These are phyloP conservation scores for Coix lacrymajobi DNA, from an alignment of 176 grass and related monocot species.

Conservation along the genomic window DNA sequence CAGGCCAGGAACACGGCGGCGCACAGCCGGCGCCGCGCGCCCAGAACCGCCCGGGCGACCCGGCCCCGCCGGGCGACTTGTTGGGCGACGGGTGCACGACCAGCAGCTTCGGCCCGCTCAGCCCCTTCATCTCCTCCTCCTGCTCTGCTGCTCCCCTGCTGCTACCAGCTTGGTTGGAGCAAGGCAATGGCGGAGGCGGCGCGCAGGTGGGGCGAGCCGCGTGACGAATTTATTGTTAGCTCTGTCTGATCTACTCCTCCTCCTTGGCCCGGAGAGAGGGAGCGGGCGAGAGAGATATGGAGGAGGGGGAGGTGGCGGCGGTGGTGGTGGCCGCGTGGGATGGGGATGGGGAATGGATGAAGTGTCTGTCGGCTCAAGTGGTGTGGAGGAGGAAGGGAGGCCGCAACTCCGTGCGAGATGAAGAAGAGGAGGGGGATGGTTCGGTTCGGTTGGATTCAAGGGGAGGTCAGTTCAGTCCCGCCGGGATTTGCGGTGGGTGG, in stretches of 20 bases:
- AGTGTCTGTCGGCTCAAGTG: slow-evolving; percentile 16
- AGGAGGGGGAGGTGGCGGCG: background rate
- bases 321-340: background rate
- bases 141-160: background rate
- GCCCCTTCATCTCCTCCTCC: slow-evolving; percentile 25
- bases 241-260: background rate
- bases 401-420: background rate
- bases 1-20: slow-evolving; percentile 50
- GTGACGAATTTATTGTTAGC: background rate
- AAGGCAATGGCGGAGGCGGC: slow-evolving; percentile 10
- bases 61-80: slow-evolving; percentile 33
- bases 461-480: background rate
- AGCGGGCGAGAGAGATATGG: slow-evolving; percentile 15
- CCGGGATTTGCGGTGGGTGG: slow-evolving; percentile 40
- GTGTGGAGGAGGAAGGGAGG: background rate
- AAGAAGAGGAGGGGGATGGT: slow-evolving; percentile 22
- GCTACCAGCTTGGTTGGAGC: background rate
- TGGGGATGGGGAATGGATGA: slow-evolving; percentile 4
- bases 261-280: background rate
- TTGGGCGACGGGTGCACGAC: slow-evolving; percentile 34
- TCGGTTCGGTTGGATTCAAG: background rate
- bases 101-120: slow-evolving; percentile 38
- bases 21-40: slow-evolving; percentile 50
- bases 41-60: slow-evolving; percentile 17
- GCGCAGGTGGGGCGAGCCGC: background rate